Evolutionary conservation across 164 flowering plant species (phyloP).

Genomic region (Stephania japonica): DNA sequence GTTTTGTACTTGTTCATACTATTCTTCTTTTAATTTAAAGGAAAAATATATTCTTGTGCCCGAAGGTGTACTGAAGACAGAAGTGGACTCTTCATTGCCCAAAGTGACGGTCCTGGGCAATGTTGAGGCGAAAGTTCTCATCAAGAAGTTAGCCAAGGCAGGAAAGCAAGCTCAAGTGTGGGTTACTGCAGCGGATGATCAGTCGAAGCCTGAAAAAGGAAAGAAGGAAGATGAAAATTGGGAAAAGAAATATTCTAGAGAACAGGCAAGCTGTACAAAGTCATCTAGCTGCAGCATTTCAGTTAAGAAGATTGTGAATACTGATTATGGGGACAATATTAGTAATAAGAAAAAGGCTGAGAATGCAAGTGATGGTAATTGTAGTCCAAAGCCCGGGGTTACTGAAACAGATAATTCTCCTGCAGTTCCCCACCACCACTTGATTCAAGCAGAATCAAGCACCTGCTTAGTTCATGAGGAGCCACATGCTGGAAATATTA

Average conservation of each 20-base stretch:
- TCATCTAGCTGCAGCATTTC: neutral
- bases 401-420: constrained; percentile 5
- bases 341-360: constrained; percentile 12
- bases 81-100: constrained; percentile 34
- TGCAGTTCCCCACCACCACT: neutral
- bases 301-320: constrained; percentile 9
- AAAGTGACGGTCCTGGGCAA: constrained; percentile 44
- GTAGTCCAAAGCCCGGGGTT: constrained; percentile 2
- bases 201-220: constrained; percentile 15
- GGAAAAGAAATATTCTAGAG: constrained; percentile 10
- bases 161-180: constrained; percentile 51
- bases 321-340: constrained; percentile 1
- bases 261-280: constrained; percentile 19
- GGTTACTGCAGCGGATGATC: constrained; percentile 13
- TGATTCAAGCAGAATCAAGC: neutral
- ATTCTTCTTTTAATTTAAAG: too few species aligned
- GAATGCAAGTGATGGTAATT: neutral
- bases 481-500: constrained; percentile 15
- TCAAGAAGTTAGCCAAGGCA: constrained; percentile 34
- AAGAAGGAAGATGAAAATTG: constrained; percentile 20
- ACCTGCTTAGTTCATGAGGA: constrained; percentile 9
- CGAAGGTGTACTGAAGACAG: constrained; percentile 42
- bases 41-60: neutral
- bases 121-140: constrained; percentile 37
- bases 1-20: too few species aligned